phyloP scores from a whole-genome alignment of 1,284 basidiomycete species.

The Chalciporus sp. region DNA sequence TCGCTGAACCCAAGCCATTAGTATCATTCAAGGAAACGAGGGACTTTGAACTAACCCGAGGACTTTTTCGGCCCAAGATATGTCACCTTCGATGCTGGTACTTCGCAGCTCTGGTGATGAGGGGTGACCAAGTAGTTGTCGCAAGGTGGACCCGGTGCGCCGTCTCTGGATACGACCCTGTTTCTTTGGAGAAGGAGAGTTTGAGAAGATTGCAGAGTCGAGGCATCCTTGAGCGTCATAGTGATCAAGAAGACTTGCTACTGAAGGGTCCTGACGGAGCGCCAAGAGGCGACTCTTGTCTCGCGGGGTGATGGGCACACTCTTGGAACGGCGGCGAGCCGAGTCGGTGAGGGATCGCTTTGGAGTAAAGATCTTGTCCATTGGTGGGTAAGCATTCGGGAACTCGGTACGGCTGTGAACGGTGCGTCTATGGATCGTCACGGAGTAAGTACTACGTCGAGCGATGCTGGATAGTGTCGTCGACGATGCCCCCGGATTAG shows the following conservation, averaged over 20 bases:
- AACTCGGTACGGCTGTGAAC: conserved; percentile 65
- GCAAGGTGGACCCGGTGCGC: conserved; percentile 68
- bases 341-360: conserved; percentile 29
- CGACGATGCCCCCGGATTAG: conserved; percentile 49
- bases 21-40: background rate
- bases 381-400: conserved; percentile 55
- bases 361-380: conserved; percentile 29
- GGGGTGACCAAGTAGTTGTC: conserved; percentile 64
- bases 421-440: conserved; percentile 64
- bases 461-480: conserved; percentile 52
- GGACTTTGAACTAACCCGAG: conserved; percentile 52
- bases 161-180: conserved; percentile 54
- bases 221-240: conserved; percentile 73
- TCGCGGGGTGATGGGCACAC: conserved; percentile 42
- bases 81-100: conserved; percentile 60
- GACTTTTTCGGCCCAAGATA: conserved; percentile 78
- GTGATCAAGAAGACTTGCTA: conserved; percentile 67
- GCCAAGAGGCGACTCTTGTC: conserved; percentile 56
- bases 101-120: conserved; percentile 34
- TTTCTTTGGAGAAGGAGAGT: conserved; percentile 47
- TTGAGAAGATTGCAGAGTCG: conserved; percentile 62
- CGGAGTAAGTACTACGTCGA: conserved; percentile 64
- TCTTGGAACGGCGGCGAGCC: conserved; percentile 35
- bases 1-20: conserved; percentile 40
- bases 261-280: conserved; percentile 74